Evolutionary conservation across 1,139 yeast genomes (phyloP).

Genomic region (Pneumocystis carinii): DNA sequence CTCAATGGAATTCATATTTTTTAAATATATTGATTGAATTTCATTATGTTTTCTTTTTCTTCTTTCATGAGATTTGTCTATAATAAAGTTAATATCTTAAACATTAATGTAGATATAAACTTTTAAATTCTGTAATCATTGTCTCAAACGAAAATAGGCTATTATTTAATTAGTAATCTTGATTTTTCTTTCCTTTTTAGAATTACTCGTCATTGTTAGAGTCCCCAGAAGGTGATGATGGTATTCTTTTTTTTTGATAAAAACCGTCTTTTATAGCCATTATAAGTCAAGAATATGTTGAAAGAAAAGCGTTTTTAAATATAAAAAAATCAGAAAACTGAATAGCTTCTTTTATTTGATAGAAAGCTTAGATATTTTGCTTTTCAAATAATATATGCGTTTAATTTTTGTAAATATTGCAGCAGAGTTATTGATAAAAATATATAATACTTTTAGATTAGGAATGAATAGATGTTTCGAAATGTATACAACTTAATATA

Average conservation of each 20-base stretch:
- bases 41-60: background rate
- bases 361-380: background rate
- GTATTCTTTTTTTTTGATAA: background rate
- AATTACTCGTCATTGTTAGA: background rate
- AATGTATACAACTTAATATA: background rate
- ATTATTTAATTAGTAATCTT: background rate
- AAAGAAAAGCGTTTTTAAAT: background rate
- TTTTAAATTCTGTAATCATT: background rate
- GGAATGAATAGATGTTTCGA: background rate
- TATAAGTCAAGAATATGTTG: background rate
- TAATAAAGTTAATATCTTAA: background rate
- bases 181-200: background rate
- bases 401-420: background rate
- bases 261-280: background rate
- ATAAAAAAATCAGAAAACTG: background rate
- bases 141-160: background rate
- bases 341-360: background rate
- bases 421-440: background rate
- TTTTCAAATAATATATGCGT: background rate
- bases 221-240: background rate
- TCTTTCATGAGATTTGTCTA: background rate
- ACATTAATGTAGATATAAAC: background rate
- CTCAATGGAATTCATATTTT: background rate
- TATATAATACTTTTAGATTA: background rate
- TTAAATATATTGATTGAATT: background rate